Conservation (phyloP, 805 yeast species). For the Saccharomycopsis selenospora region DNA sequence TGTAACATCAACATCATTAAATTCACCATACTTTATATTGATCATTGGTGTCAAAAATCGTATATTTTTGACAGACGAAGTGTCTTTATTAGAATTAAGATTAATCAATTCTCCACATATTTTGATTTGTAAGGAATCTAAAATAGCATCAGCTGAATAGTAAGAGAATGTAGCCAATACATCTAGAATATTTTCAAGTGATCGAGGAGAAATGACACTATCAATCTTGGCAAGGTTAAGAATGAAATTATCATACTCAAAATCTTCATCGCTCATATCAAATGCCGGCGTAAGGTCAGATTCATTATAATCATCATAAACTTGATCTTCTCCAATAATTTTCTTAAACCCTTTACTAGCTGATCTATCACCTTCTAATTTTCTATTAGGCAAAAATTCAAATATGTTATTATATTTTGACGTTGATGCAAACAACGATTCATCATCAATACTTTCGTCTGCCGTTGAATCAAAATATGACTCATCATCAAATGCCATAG, state of each 20-base stretch:
- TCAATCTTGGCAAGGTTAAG: constrained; percentile 47
- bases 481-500: constrained; percentile 11
- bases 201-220: constrained; percentile 39
- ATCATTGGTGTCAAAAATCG: constrained; percentile 43
- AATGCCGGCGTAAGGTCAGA: constrained; percentile 10
- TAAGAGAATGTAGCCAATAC: constrained; percentile 31
- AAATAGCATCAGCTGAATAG: constrained; percentile 38
- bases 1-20: constrained; percentile 20
- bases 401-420: constrained; percentile 6
- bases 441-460: constrained; percentile 17
- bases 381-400: constrained; percentile 19
- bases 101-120: constrained; percentile 40
- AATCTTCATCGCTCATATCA: constrained; percentile 31
- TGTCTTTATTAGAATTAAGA: constrained; percentile 26
- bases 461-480: constrained; percentile 22
- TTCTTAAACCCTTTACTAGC: not conserved
- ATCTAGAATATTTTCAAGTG: constrained; percentile 34
- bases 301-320: constrained; percentile 3
- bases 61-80: constrained; percentile 34
- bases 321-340: constrained; percentile 11
- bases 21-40: constrained; percentile 33
- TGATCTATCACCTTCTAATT: not conserved
- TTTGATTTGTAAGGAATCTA: constrained; percentile 61
- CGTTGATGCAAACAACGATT: constrained; percentile 13
- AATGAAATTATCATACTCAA: constrained; percentile 48